Evolutionary conservation across 2,329 filamentous ascomycete genomes (phyloP), one percentile per base, ranked within the genome.

Genomic region (Fusarium hainanense): DNA sequence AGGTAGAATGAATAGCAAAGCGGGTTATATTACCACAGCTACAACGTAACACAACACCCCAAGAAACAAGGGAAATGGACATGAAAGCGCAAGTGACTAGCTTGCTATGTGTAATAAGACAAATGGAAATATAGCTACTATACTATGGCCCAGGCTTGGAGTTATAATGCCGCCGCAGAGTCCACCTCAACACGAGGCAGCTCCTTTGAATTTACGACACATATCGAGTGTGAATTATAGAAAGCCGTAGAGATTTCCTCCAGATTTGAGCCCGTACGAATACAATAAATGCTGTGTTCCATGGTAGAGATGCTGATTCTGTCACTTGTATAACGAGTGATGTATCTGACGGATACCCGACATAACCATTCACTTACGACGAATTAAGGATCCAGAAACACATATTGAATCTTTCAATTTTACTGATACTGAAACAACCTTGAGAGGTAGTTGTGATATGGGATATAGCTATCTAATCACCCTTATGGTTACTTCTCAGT

Each of bases 131-230:
- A 23, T 23, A 23, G 21, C 21, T 23, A 23, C 21, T 23, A 23
- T 23, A 23, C 21, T 23, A 23, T 23, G 21, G 21, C 21, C 21
- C 21, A 23, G 21, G 21, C 21, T 23, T 23, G 21, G 21, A 23
- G 21, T 23, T 23, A 23, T 23, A 23, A 23, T 23, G 21, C 21
- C 21, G 4, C 21, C 21, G 21, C 21, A 23, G 21, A 23, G 21
- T 23, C 21, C 21, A 23, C 21, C 21, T 23, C 21, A 23, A 23
- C 21, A 23, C 21, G 21, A 23, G 21, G 21, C 4, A 20, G 21
- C n/a, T 14, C 1, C 18, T 68, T 68, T 70, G 67, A 66, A 50
- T 68, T 63, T 68, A 20, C 12, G 20, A 8, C 14, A 5, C 1
- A 18, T 13, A 21, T 11, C n/a, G 1, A 28, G 3, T 42, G 9